Evolutionary conservation across 2,329 filamentous ascomycete species (phyloP), one percentile per base, ranked within the genome.

Genomic region (Colletotrichum cuscutae): DNA sequence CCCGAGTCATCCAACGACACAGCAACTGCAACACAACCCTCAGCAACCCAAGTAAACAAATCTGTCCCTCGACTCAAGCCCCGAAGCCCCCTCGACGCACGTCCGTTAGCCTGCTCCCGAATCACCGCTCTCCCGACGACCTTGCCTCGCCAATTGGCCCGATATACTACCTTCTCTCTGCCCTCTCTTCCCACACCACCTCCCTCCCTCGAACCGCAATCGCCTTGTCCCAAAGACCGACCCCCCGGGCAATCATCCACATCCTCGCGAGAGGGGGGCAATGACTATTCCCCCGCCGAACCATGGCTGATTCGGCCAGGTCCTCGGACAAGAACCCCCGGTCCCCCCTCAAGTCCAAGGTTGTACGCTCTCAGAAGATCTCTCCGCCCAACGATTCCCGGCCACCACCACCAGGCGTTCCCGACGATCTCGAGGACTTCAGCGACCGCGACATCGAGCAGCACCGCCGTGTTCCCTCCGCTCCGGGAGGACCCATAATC

Each of bases 291-390:
- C 59, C 65, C 65, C 61, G 64, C 68, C 49, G 65, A 74, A 74
- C 69, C 65, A 75, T 75, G 74, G 74, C 74, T 74, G 74, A 75
- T 69, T 74, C 72, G 74, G 72, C 72, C 74, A 75, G 72, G 69
- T 70, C 65, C 57, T 65, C 66, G 65, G 72, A 75, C 62, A 73
- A 63, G 53, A 68, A 60, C 54, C 68, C 68, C 59, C 69, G 73
- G 68, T 73, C 72, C 49, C 74, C 68, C 49, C 65, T 61, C 62
- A 85, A 83, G 73, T 81, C 82, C 68, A 87, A 86, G 79, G 84
- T 85, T 59, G 78, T 89, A 62, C 87, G 88, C 72, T 86, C 88
- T 8, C 88, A 90, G 76, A 89, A 88, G 82, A 89, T 89, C 76
- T 80, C 83, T 35, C 81, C 83, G 60, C 78, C 84, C 66, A 57